These are phyloP conservation scores for Rutidosis leptorrhynchoides DNA, from an alignment of 129 eudicot species.

Conservation along the genomic window DNA sequence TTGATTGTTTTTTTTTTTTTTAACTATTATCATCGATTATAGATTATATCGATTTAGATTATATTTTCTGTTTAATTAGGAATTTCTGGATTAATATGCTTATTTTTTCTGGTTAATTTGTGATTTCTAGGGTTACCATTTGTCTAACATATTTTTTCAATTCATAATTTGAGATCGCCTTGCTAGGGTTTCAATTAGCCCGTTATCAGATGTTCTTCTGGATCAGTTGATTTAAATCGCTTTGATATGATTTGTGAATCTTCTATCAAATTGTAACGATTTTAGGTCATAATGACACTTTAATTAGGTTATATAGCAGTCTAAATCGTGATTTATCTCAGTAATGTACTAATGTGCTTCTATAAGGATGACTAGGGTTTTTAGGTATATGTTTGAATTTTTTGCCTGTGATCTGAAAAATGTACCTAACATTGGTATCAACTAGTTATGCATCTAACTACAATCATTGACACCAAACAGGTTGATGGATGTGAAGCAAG, in stretches of 20 bases:
- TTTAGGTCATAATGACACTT: constrained; percentile 9
- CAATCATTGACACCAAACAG: constrained; percentile 30
- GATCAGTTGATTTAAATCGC: background rate
- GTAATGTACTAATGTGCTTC: constrained; percentile 5
- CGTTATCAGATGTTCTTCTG: background rate
- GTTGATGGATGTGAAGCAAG: constrained; percentile 88
- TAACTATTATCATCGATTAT: background rate
- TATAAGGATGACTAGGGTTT: background rate
- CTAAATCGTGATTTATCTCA: background rate
- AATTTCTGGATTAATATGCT: constrained; percentile 1
- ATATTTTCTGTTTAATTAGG: background rate
- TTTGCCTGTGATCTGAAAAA: constrained; percentile 6
- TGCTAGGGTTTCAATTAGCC: background rate
- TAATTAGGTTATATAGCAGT: background rate
- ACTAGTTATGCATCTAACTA: background rate
- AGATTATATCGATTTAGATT: background rate
- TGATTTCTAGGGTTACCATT: background rate
- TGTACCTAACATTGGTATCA: background rate
- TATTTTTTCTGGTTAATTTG: background rate
- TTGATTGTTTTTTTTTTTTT: background rate
- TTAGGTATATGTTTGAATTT: background rate
- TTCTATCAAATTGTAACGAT: background rate
- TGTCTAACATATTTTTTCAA: background rate
- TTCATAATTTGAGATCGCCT: background rate
- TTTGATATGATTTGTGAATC: background rate